A percentile compares a stretch with the other conserved stretches of the same genome.
These are phyloP conservation scores for Annulohypoxylon maeteangense DNA, from an alignment of 495 filamentous ascomycete species.

Conservation along the genomic window DNA sequence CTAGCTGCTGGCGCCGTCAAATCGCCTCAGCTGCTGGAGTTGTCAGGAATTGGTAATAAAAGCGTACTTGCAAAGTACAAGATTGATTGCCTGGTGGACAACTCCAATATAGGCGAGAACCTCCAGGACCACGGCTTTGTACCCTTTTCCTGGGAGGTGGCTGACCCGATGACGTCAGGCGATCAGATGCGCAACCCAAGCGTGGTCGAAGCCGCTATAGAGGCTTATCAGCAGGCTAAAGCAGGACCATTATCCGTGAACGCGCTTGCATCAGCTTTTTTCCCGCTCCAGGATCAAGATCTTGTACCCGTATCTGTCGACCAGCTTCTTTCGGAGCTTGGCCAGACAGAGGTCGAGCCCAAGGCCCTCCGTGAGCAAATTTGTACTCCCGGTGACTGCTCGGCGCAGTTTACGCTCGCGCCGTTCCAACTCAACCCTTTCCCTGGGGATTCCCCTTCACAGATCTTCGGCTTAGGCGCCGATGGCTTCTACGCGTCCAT, in stretches of 20 bases:
- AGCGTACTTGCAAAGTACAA: constrained; percentile 56
- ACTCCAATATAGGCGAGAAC: constrained; percentile 63
- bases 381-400: constrained; percentile 5
- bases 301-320: not conserved
- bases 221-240: constrained; percentile 2
- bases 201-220: constrained; percentile 1
- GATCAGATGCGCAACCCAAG: constrained; percentile 18
- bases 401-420: constrained; percentile 3
- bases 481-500: constrained; percentile 10
- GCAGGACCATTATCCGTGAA: constrained; percentile 7
- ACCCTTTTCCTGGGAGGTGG: constrained; percentile 18
- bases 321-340: constrained; percentile 6
- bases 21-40: constrained; percentile 65
- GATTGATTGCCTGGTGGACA: constrained; percentile 57
- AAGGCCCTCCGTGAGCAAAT: constrained; percentile 6
- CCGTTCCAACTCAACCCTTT: constrained; percentile 8
- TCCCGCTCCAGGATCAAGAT: constrained; percentile 7
- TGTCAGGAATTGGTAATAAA: constrained; percentile 66
- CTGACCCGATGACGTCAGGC: constrained; percentile 8
- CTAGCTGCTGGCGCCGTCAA: constrained; percentile 64
- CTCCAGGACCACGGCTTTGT: constrained; percentile 59
- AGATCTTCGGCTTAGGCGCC: not conserved
- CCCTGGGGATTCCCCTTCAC: constrained; percentile 1
- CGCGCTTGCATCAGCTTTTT: constrained; percentile 3
- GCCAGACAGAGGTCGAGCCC: not conserved